Base-by-base conservation (phyloP, 805 yeast species). In the Yarrowia divulgata region DNA sequence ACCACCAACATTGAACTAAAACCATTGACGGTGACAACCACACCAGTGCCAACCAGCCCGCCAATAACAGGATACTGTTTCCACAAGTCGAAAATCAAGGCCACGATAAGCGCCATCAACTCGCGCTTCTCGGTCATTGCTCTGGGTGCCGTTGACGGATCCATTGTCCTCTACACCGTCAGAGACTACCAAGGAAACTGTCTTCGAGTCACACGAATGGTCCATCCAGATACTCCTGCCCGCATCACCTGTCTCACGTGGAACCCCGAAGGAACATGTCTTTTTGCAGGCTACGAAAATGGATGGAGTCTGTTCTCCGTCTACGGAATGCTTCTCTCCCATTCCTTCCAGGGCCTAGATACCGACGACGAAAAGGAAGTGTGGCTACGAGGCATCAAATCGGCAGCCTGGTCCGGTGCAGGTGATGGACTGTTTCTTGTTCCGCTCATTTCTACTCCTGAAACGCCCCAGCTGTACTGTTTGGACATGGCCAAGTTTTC, bases 301-400 rank as follows among this genome's bases (percentile, higher is more conserved):
- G 87, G 87, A 6, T 85, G 87, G 87, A 80, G 80, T 60, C 70
- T 83, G 34, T 79, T 78, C 70, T 83, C 88, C 3, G 80, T 80
- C 16, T 78, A 84, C 43, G 88, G 88, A 1, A 82, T 83, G 72
- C 74, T 81, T 46, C 79, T 77, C 43, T 81, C 82, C 52, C 79
- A 83, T 10, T 78, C 85, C 6, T 79, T 78, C 70, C 71, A 73
- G 29, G 68, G 68, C 1, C 57, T 63, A 1, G 68, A 63, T 18
- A 67, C 74, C 67, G 79, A 71, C 18, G 58, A 71, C 52, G 73
- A 73, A 5, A 73, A 72, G 52, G 68, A 69, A 14, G 35, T 49
- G 12, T 74, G 76, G 75, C 70, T 74, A 1, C 71, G 74, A 16
- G 78, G 79, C 1, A 69, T 75, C 19, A 46, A 45, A 32, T 69